Conservation (phyloP, 306 rosid genomes). For the Alnus rubra region DNA sequence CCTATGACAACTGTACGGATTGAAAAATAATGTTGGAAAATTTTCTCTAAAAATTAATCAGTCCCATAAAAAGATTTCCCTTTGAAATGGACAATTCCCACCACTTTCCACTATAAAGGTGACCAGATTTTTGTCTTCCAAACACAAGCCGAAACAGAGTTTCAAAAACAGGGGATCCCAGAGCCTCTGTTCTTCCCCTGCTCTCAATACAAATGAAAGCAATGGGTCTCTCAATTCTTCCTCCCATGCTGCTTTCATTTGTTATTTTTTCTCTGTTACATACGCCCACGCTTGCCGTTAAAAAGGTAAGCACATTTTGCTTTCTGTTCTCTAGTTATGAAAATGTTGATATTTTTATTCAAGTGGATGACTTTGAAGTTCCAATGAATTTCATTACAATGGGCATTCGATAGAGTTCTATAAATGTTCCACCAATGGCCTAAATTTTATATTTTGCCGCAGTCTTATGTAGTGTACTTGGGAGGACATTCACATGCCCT, state of each 20-base stretch:
- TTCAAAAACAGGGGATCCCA: constrained; percentile 24
- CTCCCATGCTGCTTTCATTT: constrained; percentile 28
- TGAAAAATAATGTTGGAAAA: neutral
- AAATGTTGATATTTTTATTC: neutral
- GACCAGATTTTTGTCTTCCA: neutral
- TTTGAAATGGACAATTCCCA: neutral
- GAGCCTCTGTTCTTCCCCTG: neutral
- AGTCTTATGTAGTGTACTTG: constrained; percentile 78
- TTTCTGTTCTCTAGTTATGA: too few species aligned
- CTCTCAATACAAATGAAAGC: neutral
- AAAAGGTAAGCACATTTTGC: constrained; percentile 35
- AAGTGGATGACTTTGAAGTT: neutral
- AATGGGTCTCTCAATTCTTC: constrained; percentile 28
- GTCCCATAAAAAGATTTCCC: neutral
- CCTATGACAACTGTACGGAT: neutral
- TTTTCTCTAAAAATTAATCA: neutral
- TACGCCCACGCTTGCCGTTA: constrained; percentile 30
- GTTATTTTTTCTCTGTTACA: constrained; percentile 36
- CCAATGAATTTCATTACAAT: neutral
- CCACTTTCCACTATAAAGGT: neutral
- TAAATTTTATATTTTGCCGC: neutral
- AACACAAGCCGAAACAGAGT: constrained; percentile 4
- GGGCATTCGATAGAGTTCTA: neutral
- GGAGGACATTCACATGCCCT: constrained; percentile 49
- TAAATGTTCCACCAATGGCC: neutral